Conservation (phyloP, 768 basidiomycete species). For the Obba rivulosa region DNA sequence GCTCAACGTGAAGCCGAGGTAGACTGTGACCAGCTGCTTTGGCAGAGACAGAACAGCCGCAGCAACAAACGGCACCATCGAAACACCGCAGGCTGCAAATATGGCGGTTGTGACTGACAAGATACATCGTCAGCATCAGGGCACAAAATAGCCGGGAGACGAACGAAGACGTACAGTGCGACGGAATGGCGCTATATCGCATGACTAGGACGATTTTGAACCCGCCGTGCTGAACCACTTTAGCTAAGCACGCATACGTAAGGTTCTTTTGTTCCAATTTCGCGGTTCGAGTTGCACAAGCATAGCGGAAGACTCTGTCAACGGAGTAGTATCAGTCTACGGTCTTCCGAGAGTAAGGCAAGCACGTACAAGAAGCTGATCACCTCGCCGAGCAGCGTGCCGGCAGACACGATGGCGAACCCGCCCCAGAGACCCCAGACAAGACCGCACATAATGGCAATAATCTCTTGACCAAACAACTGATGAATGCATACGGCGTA, state of each 20-base stretch:
- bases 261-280: constrained; percentile 47
- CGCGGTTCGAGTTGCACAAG: constrained; percentile 67
- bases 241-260: constrained; percentile 43
- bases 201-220: constrained; percentile 78
- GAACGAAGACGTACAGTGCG: constrained; percentile 55
- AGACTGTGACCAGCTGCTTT: constrained; percentile 90
- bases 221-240: constrained; percentile 78
- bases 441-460: constrained; percentile 84
- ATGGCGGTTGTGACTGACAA: constrained; percentile 78
- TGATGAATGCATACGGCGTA: constrained; percentile 19
- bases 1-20: constrained; percentile 76
- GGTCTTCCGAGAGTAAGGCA: neutral
- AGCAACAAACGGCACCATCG: constrained; percentile 65
- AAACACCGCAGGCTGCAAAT: constrained; percentile 87
- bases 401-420: constrained; percentile 80
- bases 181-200: constrained; percentile 79
- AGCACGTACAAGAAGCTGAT: constrained; percentile 77
- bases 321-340: neutral
- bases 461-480: constrained; percentile 90
- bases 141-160: neutral
- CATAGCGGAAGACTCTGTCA: constrained; percentile 76
- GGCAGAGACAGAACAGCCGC: constrained; percentile 83
- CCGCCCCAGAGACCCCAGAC: constrained; percentile 89
- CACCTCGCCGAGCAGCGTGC: constrained; percentile 81
- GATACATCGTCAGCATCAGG: constrained; percentile 1